A percentile compares a stretch with the other conserved stretches of the same genome.
These are phyloP conservation scores for Colletotrichum somersetense DNA, from an alignment of 2,329 filamentous ascomycete species.

Conservation along the genomic window DNA sequence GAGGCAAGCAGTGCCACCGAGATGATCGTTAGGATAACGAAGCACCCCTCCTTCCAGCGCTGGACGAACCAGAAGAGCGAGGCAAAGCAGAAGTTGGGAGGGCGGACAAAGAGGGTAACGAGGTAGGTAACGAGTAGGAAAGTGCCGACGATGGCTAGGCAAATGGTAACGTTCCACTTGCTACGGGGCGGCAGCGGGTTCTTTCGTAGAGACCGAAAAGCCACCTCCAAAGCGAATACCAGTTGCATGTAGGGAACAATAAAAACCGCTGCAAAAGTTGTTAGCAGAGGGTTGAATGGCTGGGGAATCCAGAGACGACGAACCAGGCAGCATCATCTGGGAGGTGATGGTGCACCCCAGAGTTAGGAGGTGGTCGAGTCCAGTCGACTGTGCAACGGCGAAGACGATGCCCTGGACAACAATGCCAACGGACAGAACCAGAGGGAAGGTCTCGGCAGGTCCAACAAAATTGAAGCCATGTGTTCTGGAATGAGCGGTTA, in stretches of 20 bases:
- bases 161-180: slow-evolving; percentile 71
- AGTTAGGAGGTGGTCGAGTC: slow-evolving; percentile 64
- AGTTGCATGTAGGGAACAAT: slow-evolving; percentile 75
- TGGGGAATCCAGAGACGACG: slow-evolving; percentile 36
- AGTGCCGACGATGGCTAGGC: slow-evolving; percentile 63
- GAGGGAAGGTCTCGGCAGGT: slow-evolving; percentile 64
- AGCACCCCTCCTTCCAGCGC: slow-evolving; percentile 69
- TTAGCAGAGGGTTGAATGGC: slow-evolving; percentile 45
- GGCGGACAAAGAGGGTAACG: slow-evolving; percentile 66
- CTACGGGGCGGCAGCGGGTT: slow-evolving; percentile 69
- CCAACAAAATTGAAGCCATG: slow-evolving; percentile 59
- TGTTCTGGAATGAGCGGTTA: slow-evolving; percentile 46
- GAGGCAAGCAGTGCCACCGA: slow-evolving; percentile 63
- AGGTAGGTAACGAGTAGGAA: slow-evolving; percentile 69
- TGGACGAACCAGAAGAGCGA: slow-evolving; percentile 77
- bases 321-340: slow-evolving; percentile 72
- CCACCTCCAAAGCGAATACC: slow-evolving; percentile 73
- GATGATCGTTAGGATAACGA: slow-evolving; percentile 66
- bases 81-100: slow-evolving; percentile 73
- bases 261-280: slow-evolving; percentile 67
- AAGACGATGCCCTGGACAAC: slow-evolving; percentile 70
- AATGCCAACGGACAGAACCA: slow-evolving; percentile 69
- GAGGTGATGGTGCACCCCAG: slow-evolving; percentile 66
- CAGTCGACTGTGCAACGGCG: slow-evolving; percentile 67
- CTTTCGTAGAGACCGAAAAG: slow-evolving; percentile 65